Base-by-base conservation (phyloP, 2,329 filamentous ascomycete species). In the Arthrobotrys pseudoclavata region DNA sequence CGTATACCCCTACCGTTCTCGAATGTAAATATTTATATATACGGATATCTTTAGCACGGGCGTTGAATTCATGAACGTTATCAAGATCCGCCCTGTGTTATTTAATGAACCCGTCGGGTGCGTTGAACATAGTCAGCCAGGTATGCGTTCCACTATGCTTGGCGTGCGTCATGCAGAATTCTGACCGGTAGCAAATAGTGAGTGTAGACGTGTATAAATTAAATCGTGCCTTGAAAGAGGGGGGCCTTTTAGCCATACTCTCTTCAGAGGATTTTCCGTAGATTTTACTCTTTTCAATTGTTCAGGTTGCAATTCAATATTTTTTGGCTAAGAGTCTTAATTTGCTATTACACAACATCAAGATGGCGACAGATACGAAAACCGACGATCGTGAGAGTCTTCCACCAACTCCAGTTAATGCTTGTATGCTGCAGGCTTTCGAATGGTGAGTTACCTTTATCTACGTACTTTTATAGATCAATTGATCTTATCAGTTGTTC, bases 361-460 rank as follows among this genome's bases (percentile, higher is more conserved):
- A 26, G 3, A 66, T 40, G 42, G 15, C 62, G 47, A 52, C 42
- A 18, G 31, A 53, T 24, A 66, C 42, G n/a, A 68, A 40, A 57
- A n/a, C 34, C n/a, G 26, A 40, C n/a, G 48, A 45, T 20, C 42
- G 42, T 20, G 42, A 40, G 64, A 52, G 64, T 24, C 1, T 67
- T 22, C 66, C 71, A 34, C 71, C 72, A 10, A 76, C 72, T 22
- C 72, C 72, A 0, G 61, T 61, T 10, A 76, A 76, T 67, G 66
- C 52, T 26, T 37, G 57, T 63, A 88, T 92, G 84, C 87, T 92
- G 80, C 90, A 92, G 83, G 88, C 86, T 12, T 92, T 92, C 82
- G 91, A 93, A 84, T 93, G 91, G 75, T 72, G 60, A 15, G 62
- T 77, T 57, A 45, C 29, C 3, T 62, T 48, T 18, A 1, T 24